phyloP scores from a whole-genome alignment of 78 protist genomes.

The Cavenderia fasciculata region DNA sequence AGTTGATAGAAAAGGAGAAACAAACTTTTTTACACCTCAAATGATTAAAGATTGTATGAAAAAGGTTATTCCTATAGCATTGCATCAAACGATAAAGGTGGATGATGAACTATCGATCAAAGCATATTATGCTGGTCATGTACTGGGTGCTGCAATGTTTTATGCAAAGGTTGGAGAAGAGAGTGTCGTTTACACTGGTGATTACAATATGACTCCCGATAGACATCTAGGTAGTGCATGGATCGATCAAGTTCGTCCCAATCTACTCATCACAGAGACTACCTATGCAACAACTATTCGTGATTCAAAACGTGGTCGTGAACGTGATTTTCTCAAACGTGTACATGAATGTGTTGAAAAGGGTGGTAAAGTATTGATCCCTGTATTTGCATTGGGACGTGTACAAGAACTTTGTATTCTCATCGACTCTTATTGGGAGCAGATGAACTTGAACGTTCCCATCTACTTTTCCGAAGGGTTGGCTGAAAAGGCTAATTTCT shows the following conservation, averaged over 20 bases:
- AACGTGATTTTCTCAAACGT: constrained; percentile 92
- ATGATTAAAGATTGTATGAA: constrained; percentile 91
- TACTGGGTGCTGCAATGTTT: constrained; percentile 98
- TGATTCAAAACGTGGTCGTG: constrained; percentile 93
- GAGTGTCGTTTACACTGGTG: constrained; percentile 98
- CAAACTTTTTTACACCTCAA: constrained; percentile 88
- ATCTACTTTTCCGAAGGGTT: constrained; percentile 91
- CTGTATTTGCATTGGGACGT: constrained; percentile 98
- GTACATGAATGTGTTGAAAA: constrained; percentile 88
- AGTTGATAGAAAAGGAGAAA: constrained; percentile 86
- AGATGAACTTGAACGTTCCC: constrained; percentile 92
- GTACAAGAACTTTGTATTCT: constrained; percentile 98
- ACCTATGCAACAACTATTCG: constrained; percentile 97
- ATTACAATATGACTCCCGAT: constrained; percentile 99
- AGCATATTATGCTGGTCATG: constrained; percentile 98
- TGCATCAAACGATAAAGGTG: constrained; percentile 89
- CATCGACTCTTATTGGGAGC: constrained; percentile 96
- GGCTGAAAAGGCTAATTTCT: constrained; percentile 89
- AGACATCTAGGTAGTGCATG: constrained; percentile 95
- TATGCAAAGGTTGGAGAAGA: constrained; percentile 88
- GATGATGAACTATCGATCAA: constrained; percentile 90
- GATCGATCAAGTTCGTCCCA: constrained; percentile 87
- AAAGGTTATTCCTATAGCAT: constrained; percentile 84
- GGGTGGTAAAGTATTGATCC: constrained; percentile 95
- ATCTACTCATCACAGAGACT: constrained; percentile 97